Evolutionary conservation across 2,329 filamentous ascomycete species (phyloP).

Genomic region (Botrytis elliptica): DNA sequence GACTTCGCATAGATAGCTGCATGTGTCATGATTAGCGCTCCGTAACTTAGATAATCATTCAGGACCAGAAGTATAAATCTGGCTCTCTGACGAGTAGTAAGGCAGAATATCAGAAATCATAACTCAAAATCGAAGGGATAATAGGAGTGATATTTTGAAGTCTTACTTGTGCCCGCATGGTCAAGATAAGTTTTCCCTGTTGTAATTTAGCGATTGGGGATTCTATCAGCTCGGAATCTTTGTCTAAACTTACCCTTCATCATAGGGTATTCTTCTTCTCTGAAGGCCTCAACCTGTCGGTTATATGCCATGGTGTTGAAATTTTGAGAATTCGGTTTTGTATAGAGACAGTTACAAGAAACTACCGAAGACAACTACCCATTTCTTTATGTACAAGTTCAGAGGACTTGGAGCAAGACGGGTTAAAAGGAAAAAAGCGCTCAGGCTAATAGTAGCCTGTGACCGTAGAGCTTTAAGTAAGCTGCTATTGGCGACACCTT

Average conservation of each 20-base stretch:
- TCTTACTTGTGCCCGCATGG: constrained; percentile 73
- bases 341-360: background rate
- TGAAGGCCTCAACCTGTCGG: constrained; percentile 54
- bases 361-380: constrained; percentile 1
- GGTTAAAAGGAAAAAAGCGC: constrained; percentile 14
- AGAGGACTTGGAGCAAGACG: constrained; percentile 3
- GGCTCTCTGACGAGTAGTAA: background rate
- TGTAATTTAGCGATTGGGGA: constrained; percentile 12
- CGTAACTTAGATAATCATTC: background rate
- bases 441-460: constrained; percentile 19
- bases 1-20: constrained; percentile 69
- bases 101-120: background rate
- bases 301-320: constrained; percentile 49
- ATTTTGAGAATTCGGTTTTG: constrained; percentile 4
- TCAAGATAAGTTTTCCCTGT: constrained; percentile 81
- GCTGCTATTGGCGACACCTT: background rate
- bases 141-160: constrained; percentile 4
- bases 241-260: constrained; percentile 52
- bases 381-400: constrained; percentile 12
- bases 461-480: constrained; percentile 6
- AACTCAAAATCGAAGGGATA: background rate
- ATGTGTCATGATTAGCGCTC: background rate
- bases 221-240: constrained; percentile 11
- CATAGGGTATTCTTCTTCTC: constrained; percentile 64
- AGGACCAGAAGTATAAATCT: background rate